These are phyloP conservation scores for Oryza punctata DNA, from an alignment of 176 grass and related monocot genomes.

Conservation along the genomic window DNA sequence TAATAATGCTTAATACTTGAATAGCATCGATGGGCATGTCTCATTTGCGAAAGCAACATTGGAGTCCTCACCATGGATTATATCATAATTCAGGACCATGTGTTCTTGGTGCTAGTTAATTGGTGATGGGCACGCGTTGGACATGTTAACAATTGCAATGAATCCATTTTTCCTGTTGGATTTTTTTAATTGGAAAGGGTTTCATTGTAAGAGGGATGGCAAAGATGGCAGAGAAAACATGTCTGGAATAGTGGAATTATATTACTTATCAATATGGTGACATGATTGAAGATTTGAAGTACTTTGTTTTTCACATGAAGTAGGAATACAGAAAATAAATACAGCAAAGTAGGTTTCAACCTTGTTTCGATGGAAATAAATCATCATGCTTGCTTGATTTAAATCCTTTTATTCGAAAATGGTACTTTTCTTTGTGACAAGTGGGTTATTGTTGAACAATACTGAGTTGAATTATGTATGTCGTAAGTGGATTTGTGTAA, in stretches of 20 bases:
- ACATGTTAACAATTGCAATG: not conserved
- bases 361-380: not conserved
- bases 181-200: not conserved
- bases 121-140: not conserved
- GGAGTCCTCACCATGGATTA: not conserved
- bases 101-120: too few species aligned
- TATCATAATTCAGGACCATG: not conserved
- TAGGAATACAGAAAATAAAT: not conserved
- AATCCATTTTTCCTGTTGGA: slow-evolving; percentile 11
- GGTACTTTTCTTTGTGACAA: not conserved
- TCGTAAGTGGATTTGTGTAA: not conserved
- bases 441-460: not conserved
- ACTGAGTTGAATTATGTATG: not conserved
- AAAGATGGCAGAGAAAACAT: not conserved
- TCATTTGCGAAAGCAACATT: not conserved
- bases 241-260: not conserved
- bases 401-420: not conserved
- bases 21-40: not conserved
- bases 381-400: not conserved
- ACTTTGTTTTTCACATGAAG: slow-evolving; percentile 6
- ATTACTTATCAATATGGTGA: not conserved
- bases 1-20: not conserved
- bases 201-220: not conserved
- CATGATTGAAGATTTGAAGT: not conserved
- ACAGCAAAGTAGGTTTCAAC: not conserved